phyloP scores from a whole-genome alignment of 2,329 filamentous ascomycete species.

The Westerdykella sp. region DNA sequence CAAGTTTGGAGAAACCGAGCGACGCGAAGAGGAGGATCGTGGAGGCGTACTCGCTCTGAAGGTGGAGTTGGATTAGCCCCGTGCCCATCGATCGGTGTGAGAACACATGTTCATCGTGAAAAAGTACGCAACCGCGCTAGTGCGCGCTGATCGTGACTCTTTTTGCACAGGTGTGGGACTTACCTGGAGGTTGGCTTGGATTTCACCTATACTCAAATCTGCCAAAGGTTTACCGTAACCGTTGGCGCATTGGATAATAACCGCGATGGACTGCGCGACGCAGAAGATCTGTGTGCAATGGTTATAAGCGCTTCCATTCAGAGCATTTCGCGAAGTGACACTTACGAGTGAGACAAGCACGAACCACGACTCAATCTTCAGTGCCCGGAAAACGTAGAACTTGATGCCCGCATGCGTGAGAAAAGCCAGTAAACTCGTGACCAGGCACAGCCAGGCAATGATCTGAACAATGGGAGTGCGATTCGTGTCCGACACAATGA shows the following conservation, averaged over 20 bases:
- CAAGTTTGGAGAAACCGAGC: constrained; percentile 24
- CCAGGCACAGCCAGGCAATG: constrained; percentile 17
- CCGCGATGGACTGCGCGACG: constrained; percentile 14
- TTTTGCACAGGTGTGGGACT: background rate
- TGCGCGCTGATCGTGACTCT: too few relatives aligned
- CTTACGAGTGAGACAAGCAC: constrained; percentile 14
- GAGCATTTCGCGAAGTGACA: background rate
- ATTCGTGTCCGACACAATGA: constrained; percentile 14
- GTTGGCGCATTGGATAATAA: constrained; percentile 12
- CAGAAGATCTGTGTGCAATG: constrained; percentile 9
- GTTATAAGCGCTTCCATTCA: background rate
- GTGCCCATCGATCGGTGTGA: too few relatives aligned
- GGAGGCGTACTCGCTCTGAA: constrained; percentile 22
- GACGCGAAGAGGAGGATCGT: constrained; percentile 18
- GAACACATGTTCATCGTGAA: too few relatives aligned
- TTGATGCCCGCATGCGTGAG: constrained; percentile 16
- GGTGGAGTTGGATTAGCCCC: background rate
- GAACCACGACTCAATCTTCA: constrained; percentile 12
- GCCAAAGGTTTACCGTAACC: constrained; percentile 17
- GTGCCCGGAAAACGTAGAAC: constrained; percentile 12
- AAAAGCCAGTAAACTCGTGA: constrained; percentile 15
- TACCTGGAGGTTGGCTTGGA: constrained; percentile 5
- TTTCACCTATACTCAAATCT: constrained; percentile 5
- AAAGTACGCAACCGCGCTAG: too few relatives aligned
- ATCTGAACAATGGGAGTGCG: constrained; percentile 21